These are phyloP conservation scores for Hysterium pulicare DNA, from an alignment of 2,329 filamentous ascomycete genomes.

Conservation along the genomic window DNA sequence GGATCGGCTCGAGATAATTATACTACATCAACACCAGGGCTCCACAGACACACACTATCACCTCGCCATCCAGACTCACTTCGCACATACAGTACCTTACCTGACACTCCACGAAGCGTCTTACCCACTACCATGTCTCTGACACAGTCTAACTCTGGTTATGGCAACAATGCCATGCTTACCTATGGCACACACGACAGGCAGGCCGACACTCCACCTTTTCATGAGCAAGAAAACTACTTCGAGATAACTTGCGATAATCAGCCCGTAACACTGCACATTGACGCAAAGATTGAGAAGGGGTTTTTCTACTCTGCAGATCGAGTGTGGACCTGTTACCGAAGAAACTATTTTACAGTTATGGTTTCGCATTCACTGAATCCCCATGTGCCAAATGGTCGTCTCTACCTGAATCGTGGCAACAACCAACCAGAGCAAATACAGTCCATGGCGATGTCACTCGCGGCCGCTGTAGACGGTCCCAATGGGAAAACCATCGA, in stretches of 20 bases:
- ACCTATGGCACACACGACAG: slow-evolving; percentile 17
- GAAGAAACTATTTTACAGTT: slow-evolving; percentile 87
- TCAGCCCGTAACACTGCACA: slow-evolving; percentile 63
- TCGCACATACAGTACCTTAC: slow-evolving; percentile 26
- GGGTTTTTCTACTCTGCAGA: slow-evolving; percentile 77
- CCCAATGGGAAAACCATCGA: slow-evolving; percentile 74
- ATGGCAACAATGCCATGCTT: slow-evolving; percentile 13
- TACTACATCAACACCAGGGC: slow-evolving; percentile 38
- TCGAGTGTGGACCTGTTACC: slow-evolving; percentile 86
- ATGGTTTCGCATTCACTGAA: slow-evolving; percentile 72
- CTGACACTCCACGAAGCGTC: slow-evolving; percentile 37
- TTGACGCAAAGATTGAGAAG: slow-evolving; percentile 80
- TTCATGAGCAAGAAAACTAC: slow-evolving; percentile 47
- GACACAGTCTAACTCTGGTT: slow-evolving; percentile 12
- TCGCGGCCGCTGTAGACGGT: slow-evolving; percentile 78
- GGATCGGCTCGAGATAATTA: slow-evolving; percentile 44
- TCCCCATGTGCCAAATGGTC: slow-evolving; percentile 56
- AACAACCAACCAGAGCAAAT: slow-evolving; percentile 55
- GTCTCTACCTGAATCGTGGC: slow-evolving; percentile 55
- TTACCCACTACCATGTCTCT: slow-evolving; percentile 28
- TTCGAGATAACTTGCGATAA: slow-evolving; percentile 63
- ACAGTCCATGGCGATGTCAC: slow-evolving; percentile 74
- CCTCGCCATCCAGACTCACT: slow-evolving; percentile 28
- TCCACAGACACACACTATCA: slow-evolving; percentile 34
- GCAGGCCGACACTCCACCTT: slow-evolving; percentile 41